Evolutionary conservation across 768 basidiomycete genomes (phyloP).

Genomic region (Kwoniella newhampshirensis): DNA sequence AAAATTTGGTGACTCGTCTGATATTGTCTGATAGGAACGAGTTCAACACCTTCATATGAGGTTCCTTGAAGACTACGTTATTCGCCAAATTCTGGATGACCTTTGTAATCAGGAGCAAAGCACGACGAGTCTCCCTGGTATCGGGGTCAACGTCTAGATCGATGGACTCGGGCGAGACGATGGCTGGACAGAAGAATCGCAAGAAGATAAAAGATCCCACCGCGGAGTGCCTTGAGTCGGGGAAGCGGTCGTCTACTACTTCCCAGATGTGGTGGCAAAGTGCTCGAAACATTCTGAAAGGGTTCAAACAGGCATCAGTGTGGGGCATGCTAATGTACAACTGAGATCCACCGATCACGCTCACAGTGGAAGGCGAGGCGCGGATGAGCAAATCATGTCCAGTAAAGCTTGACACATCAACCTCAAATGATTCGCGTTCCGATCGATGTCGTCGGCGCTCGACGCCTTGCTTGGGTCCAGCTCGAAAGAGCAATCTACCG

Average conservation of each 20-base stretch:
- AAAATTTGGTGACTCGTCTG: conserved; percentile 42
- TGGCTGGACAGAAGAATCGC: conserved; percentile 88
- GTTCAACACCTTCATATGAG: conserved; percentile 78
- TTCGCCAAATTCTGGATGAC: conserved; percentile 91
- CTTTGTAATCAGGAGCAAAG: conserved; percentile 82
- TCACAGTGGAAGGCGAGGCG: conserved; percentile 71
- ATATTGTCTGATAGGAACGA: conserved; percentile 59
- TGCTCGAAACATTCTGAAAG: conserved; percentile 22
- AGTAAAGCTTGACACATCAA: conserved; percentile 74
- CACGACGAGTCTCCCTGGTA: conserved; percentile 66
- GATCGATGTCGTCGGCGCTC: conserved; percentile 62
- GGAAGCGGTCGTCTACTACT: conserved; percentile 46
- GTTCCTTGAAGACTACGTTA: conserved; percentile 89
- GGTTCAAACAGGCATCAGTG: no score
- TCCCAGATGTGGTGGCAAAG: conserved; percentile 63
- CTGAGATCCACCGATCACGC: conserved; percentile 47
- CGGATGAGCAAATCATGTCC: conserved; percentile 69
- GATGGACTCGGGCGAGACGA: conserved; percentile 79
- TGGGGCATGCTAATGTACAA: neutral
- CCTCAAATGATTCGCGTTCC: conserved; percentile 71
- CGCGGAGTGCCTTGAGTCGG: conserved; percentile 51
- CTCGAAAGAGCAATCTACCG: conserved; percentile 72
- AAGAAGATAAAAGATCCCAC: conserved; percentile 79
- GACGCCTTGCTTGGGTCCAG: conserved; percentile 63
- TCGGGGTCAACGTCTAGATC: conserved; percentile 74